A percentile compares a stretch with the other conserved stretches of the same genome.
These are phyloP conservation scores for Ephemerocybe angulata DNA, from an alignment of 768 basidiomycete species.

Conservation along the genomic window DNA sequence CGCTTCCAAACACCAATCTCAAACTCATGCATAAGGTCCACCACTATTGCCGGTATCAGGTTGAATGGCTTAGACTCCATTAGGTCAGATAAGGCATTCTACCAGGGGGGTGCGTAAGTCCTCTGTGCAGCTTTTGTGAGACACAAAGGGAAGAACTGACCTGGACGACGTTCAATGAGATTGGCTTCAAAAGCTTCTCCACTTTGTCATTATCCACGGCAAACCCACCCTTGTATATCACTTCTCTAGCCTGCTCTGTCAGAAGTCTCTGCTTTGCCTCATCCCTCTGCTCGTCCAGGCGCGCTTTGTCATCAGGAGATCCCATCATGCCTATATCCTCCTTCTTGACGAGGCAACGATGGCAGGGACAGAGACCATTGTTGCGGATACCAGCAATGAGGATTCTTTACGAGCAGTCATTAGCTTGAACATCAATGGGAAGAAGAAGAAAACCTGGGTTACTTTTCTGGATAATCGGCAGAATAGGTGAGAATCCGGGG, in stretches of 20 bases:
- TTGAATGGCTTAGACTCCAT: too few relatives aligned
- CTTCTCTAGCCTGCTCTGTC: neutral
- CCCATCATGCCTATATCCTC: neutral
- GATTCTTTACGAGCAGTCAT: neutral
- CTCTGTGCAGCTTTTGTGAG: too few relatives aligned
- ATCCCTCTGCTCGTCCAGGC: neutral
- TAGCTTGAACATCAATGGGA: neutral
- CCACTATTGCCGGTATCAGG: conserved; percentile 24
- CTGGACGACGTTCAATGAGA: too few relatives aligned
- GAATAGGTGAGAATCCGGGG: conserved; percentile 5
- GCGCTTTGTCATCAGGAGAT: neutral
- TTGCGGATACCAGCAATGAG: neutral
- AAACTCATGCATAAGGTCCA: conserved; percentile 37
- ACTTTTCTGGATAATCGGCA: conserved; percentile 9
- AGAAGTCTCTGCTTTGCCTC: neutral
- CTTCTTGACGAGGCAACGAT: neutral
- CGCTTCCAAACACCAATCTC: conserved; percentile 38
- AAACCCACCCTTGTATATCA: neutral
- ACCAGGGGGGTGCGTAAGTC: too few relatives aligned
- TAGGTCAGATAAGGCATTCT: too few relatives aligned
- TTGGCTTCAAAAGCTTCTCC: neutral
- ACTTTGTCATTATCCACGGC: neutral
- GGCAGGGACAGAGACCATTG: neutral
- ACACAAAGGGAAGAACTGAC: too few relatives aligned
- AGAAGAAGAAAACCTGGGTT: neutral